A percentile compares a stretch with the other conserved stretches of the same genome.
phyloP scores from a whole-genome alignment of 2,329 filamentous ascomycete genomes.

The Microdochium bolleyi region DNA sequence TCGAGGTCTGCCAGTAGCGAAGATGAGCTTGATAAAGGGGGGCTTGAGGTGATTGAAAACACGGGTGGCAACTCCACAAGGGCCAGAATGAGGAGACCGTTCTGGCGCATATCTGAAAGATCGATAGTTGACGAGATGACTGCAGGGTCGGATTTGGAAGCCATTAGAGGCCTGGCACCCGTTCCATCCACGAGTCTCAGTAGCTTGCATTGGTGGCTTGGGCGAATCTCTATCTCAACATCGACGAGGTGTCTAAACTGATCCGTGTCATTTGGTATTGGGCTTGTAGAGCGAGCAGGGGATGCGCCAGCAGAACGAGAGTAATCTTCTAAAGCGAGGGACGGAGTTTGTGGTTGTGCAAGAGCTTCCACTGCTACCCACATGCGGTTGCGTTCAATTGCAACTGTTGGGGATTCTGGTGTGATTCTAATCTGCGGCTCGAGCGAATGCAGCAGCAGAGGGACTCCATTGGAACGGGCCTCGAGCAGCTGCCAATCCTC shows the following conservation, averaged over 20 bases:
- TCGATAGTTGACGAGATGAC: background rate
- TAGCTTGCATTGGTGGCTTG: background rate
- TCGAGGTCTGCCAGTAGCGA: too few species aligned
- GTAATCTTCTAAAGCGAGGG: background rate
- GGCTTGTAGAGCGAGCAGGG: background rate
- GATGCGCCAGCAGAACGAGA: background rate
- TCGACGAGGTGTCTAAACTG: background rate
- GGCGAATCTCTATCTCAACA: background rate
- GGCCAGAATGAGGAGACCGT: background rate
- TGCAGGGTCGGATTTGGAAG: background rate
- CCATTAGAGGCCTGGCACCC: background rate
- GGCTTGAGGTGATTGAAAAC: too few species aligned
- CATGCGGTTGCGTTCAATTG: background rate
- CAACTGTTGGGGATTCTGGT: background rate
- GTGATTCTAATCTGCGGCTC: background rate
- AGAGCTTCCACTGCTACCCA: background rate
- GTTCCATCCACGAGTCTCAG: background rate
- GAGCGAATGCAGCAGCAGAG: background rate
- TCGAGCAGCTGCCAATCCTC: background rate
- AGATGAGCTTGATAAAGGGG: too few species aligned
- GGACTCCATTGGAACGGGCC: background rate
- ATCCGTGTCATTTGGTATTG: background rate
- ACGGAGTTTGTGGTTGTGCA: background rate
- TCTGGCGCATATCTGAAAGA: background rate
- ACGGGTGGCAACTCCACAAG: too few species aligned